Conservation (phyloP, 768 basidiomycete species). For the Tricholomella constricta region DNA sequence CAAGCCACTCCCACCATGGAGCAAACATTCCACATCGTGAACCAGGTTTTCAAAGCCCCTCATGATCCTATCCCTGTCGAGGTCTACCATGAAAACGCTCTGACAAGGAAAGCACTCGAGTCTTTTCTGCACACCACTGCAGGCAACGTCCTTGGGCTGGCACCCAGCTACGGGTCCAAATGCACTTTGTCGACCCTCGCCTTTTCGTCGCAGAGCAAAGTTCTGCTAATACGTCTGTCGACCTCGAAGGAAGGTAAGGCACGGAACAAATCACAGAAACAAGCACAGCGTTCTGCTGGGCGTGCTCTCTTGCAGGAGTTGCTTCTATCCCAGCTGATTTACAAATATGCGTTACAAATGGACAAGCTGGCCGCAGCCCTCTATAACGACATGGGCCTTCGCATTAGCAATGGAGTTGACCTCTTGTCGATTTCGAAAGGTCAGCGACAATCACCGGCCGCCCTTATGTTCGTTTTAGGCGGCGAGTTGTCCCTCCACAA, state of each 20-base stretch:
- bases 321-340: constrained; percentile 31
- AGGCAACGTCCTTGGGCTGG: constrained; percentile 38
- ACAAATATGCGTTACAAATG: constrained; percentile 47
- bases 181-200: constrained; percentile 39
- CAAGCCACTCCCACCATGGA: constrained; percentile 14
- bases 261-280: neutral
- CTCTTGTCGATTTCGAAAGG: constrained; percentile 34
- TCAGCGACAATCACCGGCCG: constrained; percentile 33
- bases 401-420: constrained; percentile 40
- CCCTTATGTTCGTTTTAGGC: constrained; percentile 39
- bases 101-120: constrained; percentile 25
- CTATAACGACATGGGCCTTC: constrained; percentile 37
- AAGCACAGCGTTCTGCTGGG: neutral
- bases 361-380: constrained; percentile 45
- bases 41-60: constrained; percentile 33
- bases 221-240: constrained; percentile 36
- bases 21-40: constrained; percentile 27
- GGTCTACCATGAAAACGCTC: constrained; percentile 23
- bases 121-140: constrained; percentile 29
- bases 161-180: constrained; percentile 40
- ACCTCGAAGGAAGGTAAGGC: constrained; percentile 9
- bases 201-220: constrained; percentile 36
- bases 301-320: constrained; percentile 28
- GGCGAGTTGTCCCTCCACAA: constrained; percentile 32
- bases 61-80: constrained; percentile 29